These are phyloP conservation scores for Plectosphaerella plurivora DNA, from an alignment of 2,329 filamentous ascomycete species.

Conservation along the genomic window DNA sequence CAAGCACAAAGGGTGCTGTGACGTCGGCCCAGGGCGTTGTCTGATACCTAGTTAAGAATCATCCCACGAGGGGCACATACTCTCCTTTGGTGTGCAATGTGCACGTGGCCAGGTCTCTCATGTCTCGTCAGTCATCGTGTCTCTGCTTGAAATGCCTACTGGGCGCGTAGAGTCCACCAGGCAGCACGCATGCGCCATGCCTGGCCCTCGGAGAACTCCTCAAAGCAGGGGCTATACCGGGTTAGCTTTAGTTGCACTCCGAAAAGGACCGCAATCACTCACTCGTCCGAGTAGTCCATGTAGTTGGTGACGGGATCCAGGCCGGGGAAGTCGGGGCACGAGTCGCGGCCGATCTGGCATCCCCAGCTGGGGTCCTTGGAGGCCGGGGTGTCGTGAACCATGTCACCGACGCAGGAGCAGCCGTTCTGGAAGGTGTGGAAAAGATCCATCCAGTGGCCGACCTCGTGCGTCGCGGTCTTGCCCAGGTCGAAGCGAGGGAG, in stretches of 20 bases:
- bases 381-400: constrained; percentile 34
- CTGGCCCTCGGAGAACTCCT: constrained; percentile 39
- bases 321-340: constrained; percentile 24
- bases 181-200: constrained; percentile 19
- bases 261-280: constrained; percentile 14
- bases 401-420: constrained; percentile 29
- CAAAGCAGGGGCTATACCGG: constrained; percentile 31
- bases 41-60: too few species aligned
- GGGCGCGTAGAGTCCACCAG: constrained; percentile 21
- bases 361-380: constrained; percentile 24
- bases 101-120: too few species aligned
- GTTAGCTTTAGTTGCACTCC: constrained; percentile 14
- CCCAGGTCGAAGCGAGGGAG: constrained; percentile 27
- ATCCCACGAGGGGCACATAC: too few species aligned
- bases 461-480: constrained; percentile 32
- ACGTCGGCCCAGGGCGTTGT: too few species aligned
- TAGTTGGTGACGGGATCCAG: constrained; percentile 32
- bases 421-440: constrained; percentile 43
- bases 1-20: too few species aligned
- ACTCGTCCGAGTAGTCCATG: constrained; percentile 39
- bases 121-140: neutral
- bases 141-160: neutral
- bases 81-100: too few species aligned
- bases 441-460: constrained; percentile 45
- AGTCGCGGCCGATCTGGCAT: constrained; percentile 30